phyloP scores from a whole-genome alignment of 2,329 filamentous ascomycete genomes.

The Penicillium occitanis region DNA sequence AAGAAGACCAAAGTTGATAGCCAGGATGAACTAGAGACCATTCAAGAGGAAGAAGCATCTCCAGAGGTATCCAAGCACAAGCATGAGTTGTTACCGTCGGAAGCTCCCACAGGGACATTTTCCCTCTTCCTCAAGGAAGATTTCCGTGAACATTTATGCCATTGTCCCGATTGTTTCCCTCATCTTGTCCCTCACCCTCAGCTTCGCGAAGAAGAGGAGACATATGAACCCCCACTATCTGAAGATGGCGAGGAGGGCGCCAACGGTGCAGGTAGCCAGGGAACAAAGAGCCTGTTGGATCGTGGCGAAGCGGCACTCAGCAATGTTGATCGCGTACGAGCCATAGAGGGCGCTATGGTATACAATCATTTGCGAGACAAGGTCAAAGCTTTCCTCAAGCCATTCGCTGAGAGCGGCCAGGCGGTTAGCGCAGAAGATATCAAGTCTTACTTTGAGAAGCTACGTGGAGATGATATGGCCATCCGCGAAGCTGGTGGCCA shows the following conservation, averaged over 20 bases:
- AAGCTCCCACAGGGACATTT: conserved; percentile 59
- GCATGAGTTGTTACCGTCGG: conserved; percentile 57
- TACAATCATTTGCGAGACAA: conserved; percentile 96
- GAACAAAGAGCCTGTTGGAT: conserved; percentile 81
- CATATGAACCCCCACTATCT: conserved; percentile 88
- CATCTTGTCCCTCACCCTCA: conserved; percentile 69
- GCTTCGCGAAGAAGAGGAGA: conserved; percentile 90
- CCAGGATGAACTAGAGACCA: conserved; percentile 34
- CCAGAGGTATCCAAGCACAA: conserved; percentile 57
- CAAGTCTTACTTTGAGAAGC: conserved; percentile 91
- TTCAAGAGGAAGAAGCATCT: conserved; percentile 22
- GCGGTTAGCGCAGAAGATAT: conserved; percentile 93
- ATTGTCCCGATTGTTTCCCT: conserved; percentile 76
- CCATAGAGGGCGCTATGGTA: conserved; percentile 96
- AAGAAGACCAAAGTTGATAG: conserved; percentile 53
- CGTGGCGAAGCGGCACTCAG: conserved; percentile 89
- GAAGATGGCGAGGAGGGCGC: conserved; percentile 53
- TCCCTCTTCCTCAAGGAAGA: conserved; percentile 78
- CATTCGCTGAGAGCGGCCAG: conserved; percentile 87
- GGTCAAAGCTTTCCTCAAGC: conserved; percentile 89
- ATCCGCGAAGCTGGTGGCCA: conserved; percentile 63
- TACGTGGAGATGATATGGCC: conserved; percentile 80
- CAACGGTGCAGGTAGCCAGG: conserved; percentile 55
- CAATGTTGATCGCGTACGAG: conserved; percentile 86
- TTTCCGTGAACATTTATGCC: conserved; percentile 82